Evolutionary conservation across 208 protist species (phyloP).

Genomic region (Acanthamoeba lenticulata): DNA sequence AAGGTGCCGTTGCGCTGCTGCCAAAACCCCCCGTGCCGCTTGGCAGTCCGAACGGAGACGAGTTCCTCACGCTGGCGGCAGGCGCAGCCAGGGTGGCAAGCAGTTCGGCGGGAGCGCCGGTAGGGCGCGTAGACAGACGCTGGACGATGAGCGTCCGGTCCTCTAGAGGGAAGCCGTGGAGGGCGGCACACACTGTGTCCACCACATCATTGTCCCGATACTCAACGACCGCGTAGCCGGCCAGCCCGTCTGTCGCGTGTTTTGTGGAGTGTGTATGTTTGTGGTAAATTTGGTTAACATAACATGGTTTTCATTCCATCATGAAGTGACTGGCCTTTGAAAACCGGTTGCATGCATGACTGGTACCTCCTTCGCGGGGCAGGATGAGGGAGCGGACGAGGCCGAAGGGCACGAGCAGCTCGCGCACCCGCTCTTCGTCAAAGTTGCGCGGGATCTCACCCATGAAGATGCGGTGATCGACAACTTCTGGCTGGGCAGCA

Average conservation of each 20-base stretch:
- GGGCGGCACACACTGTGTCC: neutral
- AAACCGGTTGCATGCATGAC: too few relatives aligned
- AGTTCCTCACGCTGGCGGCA: neutral
- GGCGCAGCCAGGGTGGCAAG: neutral
- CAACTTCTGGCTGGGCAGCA: neutral
- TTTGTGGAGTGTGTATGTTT: neutral
- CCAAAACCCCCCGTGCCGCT: too few relatives aligned
- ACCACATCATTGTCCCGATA: neutral
- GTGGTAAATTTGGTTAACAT: neutral
- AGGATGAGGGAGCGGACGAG: neutral
- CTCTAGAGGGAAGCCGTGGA: constrained; percentile 58
- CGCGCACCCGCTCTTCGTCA: constrained; percentile 61
- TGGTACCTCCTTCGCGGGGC: neutral
- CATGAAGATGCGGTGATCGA: constrained; percentile 55
- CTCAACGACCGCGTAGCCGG: neutral
- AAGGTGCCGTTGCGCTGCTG: too few relatives aligned
- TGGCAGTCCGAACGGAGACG: neutral
- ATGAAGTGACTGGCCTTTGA: neutral
- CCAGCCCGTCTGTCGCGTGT: neutral
- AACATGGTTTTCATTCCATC: neutral
- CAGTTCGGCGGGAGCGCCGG: neutral
- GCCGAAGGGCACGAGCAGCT: constrained; percentile 62
- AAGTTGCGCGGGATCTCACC: constrained; percentile 15
- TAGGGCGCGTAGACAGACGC: neutral
- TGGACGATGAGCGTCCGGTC: constrained; percentile 43